Conservation (phyloP, 352 stramenopile species). For the Phytophthora pisi region DNA sequence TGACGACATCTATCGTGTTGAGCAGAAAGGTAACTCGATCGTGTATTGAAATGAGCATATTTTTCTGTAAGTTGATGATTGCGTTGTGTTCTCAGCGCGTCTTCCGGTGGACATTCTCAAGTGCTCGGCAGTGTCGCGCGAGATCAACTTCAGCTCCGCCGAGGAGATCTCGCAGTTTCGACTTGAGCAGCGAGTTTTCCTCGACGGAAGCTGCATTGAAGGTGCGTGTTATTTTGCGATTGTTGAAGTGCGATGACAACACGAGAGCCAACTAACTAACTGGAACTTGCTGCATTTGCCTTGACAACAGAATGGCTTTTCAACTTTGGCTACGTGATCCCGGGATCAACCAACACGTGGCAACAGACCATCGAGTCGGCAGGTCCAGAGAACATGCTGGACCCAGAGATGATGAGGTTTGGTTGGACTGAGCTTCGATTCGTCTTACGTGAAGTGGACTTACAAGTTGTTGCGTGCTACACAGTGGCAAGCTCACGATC, state of each 20-base stretch:
- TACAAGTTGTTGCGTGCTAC: background rate
- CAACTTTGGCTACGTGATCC: conserved; percentile 96
- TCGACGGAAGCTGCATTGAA: conserved; percentile 91
- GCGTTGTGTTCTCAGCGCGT: conserved; percentile 29
- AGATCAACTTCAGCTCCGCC: conserved; percentile 94
- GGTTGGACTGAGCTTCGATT: background rate
- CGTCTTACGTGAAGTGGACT: background rate
- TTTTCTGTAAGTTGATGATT: background rate
- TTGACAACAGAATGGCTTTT: conserved; percentile 91
- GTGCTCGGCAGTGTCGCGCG: conserved; percentile 90
- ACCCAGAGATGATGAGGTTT: conserved; percentile 83
- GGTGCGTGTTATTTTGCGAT: conserved; percentile 35
- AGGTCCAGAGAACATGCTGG: conserved; percentile 88
- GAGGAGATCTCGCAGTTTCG: conserved; percentile 92
- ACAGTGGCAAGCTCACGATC: conserved; percentile 92
- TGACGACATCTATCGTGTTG: conserved; percentile 66
- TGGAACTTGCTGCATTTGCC: background rate
- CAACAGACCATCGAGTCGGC: conserved; percentile 95
- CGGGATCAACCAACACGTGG: conserved; percentile 95
- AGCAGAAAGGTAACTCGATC: conserved; percentile 67
- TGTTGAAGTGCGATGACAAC: background rate
- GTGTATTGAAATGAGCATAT: background rate
- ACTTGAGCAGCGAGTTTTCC: conserved; percentile 92
- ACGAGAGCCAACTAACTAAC: background rate
- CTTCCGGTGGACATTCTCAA: conserved; percentile 89